Conservation (phyloP, 2,329 filamentous ascomycete species). For the Nigrospora osmanthi region DNA sequence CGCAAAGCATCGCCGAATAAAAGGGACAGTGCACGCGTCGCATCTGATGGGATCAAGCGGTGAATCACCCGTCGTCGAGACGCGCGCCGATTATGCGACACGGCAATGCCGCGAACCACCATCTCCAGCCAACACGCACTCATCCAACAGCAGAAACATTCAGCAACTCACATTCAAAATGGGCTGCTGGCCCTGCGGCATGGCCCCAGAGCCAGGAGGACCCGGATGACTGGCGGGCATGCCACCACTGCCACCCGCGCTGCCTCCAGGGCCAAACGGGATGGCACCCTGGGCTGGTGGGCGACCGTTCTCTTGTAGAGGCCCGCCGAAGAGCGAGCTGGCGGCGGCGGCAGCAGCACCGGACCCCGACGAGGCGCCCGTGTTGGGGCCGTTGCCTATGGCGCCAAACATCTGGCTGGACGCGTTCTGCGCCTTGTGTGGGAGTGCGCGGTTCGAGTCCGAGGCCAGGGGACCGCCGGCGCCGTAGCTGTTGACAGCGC, state of each 20-base stretch:
- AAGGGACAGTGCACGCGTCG: too few relatives aligned
- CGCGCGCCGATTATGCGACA: too few relatives aligned
- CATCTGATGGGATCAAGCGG: too few relatives aligned
- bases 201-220: constrained; percentile 39
- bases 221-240: constrained; percentile 26
- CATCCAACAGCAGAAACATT: not conserved
- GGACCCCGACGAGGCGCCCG: constrained; percentile 4
- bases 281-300: constrained; percentile 52
- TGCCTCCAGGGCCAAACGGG: constrained; percentile 40
- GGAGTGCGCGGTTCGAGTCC: constrained; percentile 42
- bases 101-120: too few relatives aligned
- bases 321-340: constrained; percentile 61
- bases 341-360: constrained; percentile 43
- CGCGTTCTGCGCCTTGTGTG: constrained; percentile 41
- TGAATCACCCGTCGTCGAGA: too few relatives aligned
- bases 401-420: constrained; percentile 44
- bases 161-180: constrained; percentile 60
- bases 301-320: constrained; percentile 50
- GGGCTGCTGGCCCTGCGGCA: constrained; percentile 74
- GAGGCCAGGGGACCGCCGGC: constrained; percentile 43
- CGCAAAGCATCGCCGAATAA: too few relatives aligned
- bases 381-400: constrained; percentile 17
- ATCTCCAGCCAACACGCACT: not conserved
- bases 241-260: constrained; percentile 18
- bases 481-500: constrained; percentile 37